phyloP scores from a whole-genome alignment of 2,329 filamentous ascomycete species.

The Akanthomyces dipterigenus region DNA sequence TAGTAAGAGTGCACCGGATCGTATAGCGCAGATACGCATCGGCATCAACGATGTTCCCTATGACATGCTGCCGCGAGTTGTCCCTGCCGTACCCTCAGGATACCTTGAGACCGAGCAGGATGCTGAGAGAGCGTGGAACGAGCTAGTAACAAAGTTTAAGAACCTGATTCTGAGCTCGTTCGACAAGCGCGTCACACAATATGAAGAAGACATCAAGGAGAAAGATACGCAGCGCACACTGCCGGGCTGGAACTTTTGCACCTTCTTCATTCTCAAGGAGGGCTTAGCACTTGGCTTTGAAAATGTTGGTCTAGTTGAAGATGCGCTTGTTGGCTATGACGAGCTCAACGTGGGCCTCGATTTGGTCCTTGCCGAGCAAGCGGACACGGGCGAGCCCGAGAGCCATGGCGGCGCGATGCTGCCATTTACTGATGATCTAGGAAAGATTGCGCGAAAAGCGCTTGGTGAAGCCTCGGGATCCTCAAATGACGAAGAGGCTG shows the following conservation, averaged over 20 bases:
- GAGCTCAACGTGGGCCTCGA: slow-evolving; percentile 87
- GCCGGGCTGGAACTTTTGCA: slow-evolving; percentile 98
- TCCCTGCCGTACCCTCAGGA: slow-evolving; percentile 55
- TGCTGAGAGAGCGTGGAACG: slow-evolving; percentile 72
- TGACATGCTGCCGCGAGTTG: slow-evolving; percentile 54
- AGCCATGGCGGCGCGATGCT: slow-evolving; percentile 68
- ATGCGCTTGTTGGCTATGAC: slow-evolving; percentile 90
- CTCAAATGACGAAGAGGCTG: slow-evolving; percentile 34
- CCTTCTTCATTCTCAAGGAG: slow-evolving; percentile 97
- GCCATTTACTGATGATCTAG: slow-evolving; percentile 66
- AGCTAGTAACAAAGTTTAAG: slow-evolving; percentile 82
- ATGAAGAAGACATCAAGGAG: slow-evolving; percentile 95
- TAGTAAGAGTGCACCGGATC: slow-evolving; percentile 63
- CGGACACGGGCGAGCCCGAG: slow-evolving; percentile 48
- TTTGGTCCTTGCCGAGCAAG: slow-evolving; percentile 69
- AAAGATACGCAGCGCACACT: slow-evolving; percentile 80
- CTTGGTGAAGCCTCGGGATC: slow-evolving; percentile 31
- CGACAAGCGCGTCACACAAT: slow-evolving; percentile 82
- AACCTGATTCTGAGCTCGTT: slow-evolving; percentile 82
- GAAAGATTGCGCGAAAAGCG: slow-evolving; percentile 48
- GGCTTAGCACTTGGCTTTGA: slow-evolving; percentile 90
- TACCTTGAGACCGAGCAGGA: slow-evolving; percentile 70
- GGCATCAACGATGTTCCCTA: slow-evolving; percentile 63
- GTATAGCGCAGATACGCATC: slow-evolving; percentile 79
- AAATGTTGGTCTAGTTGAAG: slow-evolving; percentile 90